Conservation (phyloP, 345 rosid genomes). For the Salix arbutifolia region DNA sequence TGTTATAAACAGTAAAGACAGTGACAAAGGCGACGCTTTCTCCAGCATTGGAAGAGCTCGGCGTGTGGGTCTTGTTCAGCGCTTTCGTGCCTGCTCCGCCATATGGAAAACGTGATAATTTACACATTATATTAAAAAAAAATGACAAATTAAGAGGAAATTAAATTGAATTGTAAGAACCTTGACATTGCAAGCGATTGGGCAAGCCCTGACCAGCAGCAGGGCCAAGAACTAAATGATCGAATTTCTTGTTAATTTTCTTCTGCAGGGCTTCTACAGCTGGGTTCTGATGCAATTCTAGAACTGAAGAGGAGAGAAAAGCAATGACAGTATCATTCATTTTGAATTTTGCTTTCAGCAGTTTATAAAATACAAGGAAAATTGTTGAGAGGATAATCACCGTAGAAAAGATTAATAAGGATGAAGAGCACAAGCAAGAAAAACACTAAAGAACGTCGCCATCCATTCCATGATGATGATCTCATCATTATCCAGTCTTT, state of each 20-base stretch:
- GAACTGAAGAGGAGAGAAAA: constrained; percentile 23
- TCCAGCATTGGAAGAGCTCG: constrained; percentile 32
- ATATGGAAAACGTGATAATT: neutral
- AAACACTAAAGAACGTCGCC: constrained; percentile 57
- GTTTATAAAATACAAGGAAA: neutral
- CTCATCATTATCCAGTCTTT: constrained; percentile 30
- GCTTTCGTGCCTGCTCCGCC: constrained; percentile 55
- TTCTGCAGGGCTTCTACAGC: constrained; percentile 19
- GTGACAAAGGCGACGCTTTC: constrained; percentile 59
- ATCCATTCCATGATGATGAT: constrained; percentile 47
- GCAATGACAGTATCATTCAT: neutral
- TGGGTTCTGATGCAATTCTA: constrained; percentile 43
- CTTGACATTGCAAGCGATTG: constrained; percentile 77
- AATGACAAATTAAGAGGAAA: neutral
- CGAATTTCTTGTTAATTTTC: constrained; percentile 44
- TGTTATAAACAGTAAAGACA: constrained; percentile 65
- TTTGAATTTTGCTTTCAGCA: neutral
- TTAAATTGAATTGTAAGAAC: constrained; percentile 23
- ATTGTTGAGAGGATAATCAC: constrained; percentile 18
- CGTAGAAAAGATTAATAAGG: constrained; percentile 52
- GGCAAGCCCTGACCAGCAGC: constrained; percentile 78
- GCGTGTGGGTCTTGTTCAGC: constrained; percentile 51
- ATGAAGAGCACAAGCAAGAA: constrained; percentile 51
- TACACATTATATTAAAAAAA: neutral
- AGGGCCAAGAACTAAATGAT: constrained; percentile 69